Evolutionary conservation across 2,329 filamentous ascomycete genomes (phyloP), one percentile per base, ranked within the genome.

Genomic region (Acephala macrosclerotiorum): DNA sequence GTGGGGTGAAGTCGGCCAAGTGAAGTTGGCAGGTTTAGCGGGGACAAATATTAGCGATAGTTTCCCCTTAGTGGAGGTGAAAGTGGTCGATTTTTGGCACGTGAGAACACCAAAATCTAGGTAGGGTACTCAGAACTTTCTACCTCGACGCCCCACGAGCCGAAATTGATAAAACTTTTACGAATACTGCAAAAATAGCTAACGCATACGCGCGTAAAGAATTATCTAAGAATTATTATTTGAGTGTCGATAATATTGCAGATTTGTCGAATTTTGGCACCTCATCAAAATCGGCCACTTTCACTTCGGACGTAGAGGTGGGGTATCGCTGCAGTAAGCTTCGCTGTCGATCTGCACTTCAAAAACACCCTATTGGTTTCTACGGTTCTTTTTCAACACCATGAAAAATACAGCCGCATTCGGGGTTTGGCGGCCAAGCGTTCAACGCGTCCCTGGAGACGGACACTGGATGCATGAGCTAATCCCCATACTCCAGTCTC

Each of bases 341-440:
- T 18, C 42, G 42, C 11, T n/a, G 18, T 18, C 2, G 7, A 18
- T 47, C 20, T 25, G 5, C 25, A 9, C 4, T 14, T 25, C 12
- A 26, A 61, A 61, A 53, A 53, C 59, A 61, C 26, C 59, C 59
- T 29, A 61, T 61, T 61, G 47, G 59, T 20, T 20, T 26, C 16
- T n/a, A 40, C 33, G 29, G 40, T 35, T 55, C 33, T 55, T 61
- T 53, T 38, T 25, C 18, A 49, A 25, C n/a, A 42, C 40, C 16
- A 18, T 5, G 2, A 33, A 49, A 49, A 4, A 49, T 25, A 20
- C 6, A 49, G 45, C n/a, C n/a, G 20, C 45, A 49, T 49, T 7
- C n/a, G 45, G 45, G n/a, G 45, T 20, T 49, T 49, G 45, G 20
- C n/a, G 7, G n/a, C n/a, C 2, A 49, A 20, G 8, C 18, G 20